These are phyloP conservation scores for Aspergillus novoparasiticus DNA, from an alignment of 2,329 filamentous ascomycete genomes.

Conservation along the genomic window DNA sequence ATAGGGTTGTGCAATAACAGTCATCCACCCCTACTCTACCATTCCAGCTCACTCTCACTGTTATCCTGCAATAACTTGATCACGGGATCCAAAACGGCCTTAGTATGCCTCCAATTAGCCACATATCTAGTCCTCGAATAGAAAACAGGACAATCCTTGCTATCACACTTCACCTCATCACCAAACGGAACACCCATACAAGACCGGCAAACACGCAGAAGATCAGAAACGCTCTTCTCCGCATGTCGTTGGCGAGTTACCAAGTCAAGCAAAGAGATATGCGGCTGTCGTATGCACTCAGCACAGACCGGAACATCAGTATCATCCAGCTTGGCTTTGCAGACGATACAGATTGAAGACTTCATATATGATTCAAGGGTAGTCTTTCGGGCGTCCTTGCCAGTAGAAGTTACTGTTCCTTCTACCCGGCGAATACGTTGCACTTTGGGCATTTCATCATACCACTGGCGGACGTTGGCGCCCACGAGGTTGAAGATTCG, in stretches of 20 bases:
- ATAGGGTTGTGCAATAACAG: not conserved
- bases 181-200: slow-evolving; percentile 73
- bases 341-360: slow-evolving; percentile 76
- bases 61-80: slow-evolving; percentile 38
- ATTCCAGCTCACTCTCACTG: slow-evolving; percentile 38
- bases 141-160: slow-evolving; percentile 89
- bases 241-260: slow-evolving; percentile 62
- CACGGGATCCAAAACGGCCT: slow-evolving; percentile 40
- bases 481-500: slow-evolving; percentile 96
- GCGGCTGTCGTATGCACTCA: slow-evolving; percentile 40
- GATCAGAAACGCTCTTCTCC: slow-evolving; percentile 65
- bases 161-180: slow-evolving; percentile 85
- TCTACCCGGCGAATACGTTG: slow-evolving; percentile 72
- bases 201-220: slow-evolving; percentile 74
- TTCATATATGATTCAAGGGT: slow-evolving; percentile 88
- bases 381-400: slow-evolving; percentile 62
- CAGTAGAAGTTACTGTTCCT: slow-evolving; percentile 30
- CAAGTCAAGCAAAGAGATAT: slow-evolving; percentile 66
- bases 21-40: slow-evolving; percentile 28
- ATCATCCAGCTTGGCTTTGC: slow-evolving; percentile 60
- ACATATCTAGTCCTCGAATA: slow-evolving; percentile 57
- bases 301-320: slow-evolving; percentile 47
- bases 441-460: slow-evolving; percentile 93
- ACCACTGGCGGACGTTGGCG: slow-evolving; percentile 88
- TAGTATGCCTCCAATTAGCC: slow-evolving; percentile 40